Conservation (phyloP, 148 eudicot genomes). For the Vaccinium macrocarpon region DNA sequence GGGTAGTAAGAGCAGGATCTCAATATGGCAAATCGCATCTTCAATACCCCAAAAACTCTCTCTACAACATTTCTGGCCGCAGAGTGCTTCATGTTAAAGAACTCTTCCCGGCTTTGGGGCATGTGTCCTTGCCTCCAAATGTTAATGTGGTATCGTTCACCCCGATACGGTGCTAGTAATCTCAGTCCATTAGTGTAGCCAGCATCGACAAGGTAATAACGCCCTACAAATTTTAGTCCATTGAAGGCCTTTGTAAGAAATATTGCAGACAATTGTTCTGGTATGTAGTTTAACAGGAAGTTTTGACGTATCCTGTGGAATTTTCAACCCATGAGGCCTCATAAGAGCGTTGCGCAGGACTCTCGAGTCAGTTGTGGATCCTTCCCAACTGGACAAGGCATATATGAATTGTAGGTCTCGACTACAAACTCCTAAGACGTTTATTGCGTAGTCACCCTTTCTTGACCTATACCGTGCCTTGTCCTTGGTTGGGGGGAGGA, state of each 20-base stretch:
- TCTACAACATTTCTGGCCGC: slow-evolving; percentile 22
- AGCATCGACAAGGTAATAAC: slow-evolving; percentile 22
- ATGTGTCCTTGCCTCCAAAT: neutral
- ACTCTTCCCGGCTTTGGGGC: slow-evolving; percentile 13
- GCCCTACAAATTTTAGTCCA: slow-evolving; percentile 14
- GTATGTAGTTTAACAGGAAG: neutral
- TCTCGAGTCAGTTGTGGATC: slow-evolving; percentile 10
- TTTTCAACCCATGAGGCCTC: neutral
- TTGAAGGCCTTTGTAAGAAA: no score
- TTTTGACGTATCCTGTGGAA: neutral
- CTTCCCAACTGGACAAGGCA: slow-evolving; percentile 30
- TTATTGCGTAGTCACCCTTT: neutral
- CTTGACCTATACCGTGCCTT: no score
- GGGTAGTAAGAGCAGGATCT: neutral
- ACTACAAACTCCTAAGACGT: slow-evolving; percentile 25
- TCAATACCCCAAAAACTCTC: slow-evolving; percentile 23
- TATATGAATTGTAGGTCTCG: slow-evolving; percentile 23
- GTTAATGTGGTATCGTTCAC: slow-evolving; percentile 9
- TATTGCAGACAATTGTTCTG: no score
- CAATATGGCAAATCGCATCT: slow-evolving; percentile 23
- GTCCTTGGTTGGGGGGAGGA: no score
- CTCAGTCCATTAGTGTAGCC: slow-evolving; percentile 26
- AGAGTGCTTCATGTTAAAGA: slow-evolving; percentile 24
- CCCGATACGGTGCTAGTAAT: slow-evolving; percentile 25
- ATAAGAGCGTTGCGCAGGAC: neutral